Evolutionary conservation across 495 filamentous ascomycete genomes (phyloP).

Genomic region (Tuber umbilicatum): DNA sequence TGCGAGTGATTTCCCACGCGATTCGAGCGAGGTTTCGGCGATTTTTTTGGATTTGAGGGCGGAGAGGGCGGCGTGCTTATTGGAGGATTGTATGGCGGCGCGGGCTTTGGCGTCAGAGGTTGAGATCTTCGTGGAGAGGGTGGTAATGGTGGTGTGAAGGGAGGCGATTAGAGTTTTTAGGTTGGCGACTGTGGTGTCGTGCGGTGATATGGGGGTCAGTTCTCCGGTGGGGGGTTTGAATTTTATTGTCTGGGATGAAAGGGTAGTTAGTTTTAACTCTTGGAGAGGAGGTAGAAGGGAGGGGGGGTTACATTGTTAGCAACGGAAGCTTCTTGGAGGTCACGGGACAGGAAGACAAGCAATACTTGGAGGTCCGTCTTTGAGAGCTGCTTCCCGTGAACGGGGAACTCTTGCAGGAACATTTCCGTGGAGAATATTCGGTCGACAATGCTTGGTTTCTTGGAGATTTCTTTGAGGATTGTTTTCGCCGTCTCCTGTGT

Average conservation of each 20-base stretch:
- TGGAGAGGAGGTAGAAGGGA: background rate
- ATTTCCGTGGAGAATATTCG: constrained; percentile 60
- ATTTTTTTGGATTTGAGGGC: constrained; percentile 77
- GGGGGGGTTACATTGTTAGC: constrained; percentile 53
- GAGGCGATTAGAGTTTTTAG: constrained; percentile 57
- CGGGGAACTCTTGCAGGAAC: constrained; percentile 56
- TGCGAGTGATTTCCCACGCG: constrained; percentile 61
- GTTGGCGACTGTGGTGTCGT: constrained; percentile 74
- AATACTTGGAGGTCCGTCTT: constrained; percentile 62
- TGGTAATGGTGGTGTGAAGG: constrained; percentile 51
- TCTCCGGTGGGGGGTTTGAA: constrained; percentile 52
- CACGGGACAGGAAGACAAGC: constrained; percentile 64
- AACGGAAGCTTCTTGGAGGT: constrained; percentile 57
- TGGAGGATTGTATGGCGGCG: constrained; percentile 60
- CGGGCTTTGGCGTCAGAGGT: constrained; percentile 54
- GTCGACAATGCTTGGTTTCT: constrained; percentile 50
- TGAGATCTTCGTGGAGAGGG: constrained; percentile 52
- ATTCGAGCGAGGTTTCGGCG: constrained; percentile 61
- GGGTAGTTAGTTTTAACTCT: constrained; percentile 1
- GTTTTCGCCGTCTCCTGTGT: constrained; percentile 47
- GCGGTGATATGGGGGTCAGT: constrained; percentile 46
- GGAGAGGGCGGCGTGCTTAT: constrained; percentile 64
- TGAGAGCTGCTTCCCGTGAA: constrained; percentile 53
- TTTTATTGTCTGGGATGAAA: constrained; percentile 57
- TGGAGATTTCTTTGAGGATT: constrained; percentile 46